phyloP scores from a whole-genome alignment of 352 stramenopile genomes.

The Phytophthora hybrid region DNA sequence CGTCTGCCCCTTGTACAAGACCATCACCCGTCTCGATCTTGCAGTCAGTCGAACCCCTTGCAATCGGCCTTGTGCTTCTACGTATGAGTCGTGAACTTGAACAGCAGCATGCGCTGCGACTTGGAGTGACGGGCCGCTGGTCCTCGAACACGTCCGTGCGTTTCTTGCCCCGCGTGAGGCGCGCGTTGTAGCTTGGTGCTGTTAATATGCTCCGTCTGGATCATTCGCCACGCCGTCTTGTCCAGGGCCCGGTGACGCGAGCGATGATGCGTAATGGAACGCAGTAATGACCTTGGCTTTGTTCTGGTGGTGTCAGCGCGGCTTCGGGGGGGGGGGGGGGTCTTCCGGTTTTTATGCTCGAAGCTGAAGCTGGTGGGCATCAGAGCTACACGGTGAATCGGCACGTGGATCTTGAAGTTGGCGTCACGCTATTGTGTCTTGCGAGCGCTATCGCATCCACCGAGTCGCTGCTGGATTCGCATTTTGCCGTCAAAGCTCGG shows the following conservation, averaged over 20 bases:
- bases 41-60: not conserved
- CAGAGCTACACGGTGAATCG: too few relatives aligned
- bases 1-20: constrained; percentile 87
- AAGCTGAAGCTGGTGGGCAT: too few relatives aligned
- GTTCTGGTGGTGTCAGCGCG: too few relatives aligned
- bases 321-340: not conserved
- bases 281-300: not conserved
- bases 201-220: not conserved
- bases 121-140: constrained; percentile 79
- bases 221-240: not conserved
- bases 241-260: not conserved
- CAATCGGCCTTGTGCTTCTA: not conserved
- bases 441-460: too few relatives aligned
- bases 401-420: too few relatives aligned
- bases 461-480: too few relatives aligned
- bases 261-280: not conserved
- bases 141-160: constrained; percentile 84
- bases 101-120: constrained; percentile 89
- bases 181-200: not conserved
- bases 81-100: constrained; percentile 48
- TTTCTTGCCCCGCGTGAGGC: constrained; percentile 79
- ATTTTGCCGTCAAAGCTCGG: too few relatives aligned
- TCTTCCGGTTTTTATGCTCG: too few relatives aligned
- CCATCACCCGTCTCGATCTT: constrained; percentile 25
- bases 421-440: too few relatives aligned